phyloP scores from a whole-genome alignment of 2,329 filamentous ascomycete species.

The Arthrobotrys pseudoclavata region DNA sequence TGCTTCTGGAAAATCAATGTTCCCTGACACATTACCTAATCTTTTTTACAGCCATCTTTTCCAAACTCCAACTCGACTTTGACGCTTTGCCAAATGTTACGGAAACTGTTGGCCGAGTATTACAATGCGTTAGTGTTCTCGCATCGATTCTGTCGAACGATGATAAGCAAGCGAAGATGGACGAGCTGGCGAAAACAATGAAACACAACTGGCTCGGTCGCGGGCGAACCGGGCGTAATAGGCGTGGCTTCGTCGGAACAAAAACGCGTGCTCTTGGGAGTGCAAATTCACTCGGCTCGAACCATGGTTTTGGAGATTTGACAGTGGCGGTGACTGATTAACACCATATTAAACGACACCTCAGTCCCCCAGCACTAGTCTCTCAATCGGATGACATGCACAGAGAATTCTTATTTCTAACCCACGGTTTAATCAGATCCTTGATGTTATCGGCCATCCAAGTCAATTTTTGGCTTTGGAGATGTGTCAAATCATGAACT shows the following conservation, averaged over 20 bases:
- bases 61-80: conserved; percentile 79
- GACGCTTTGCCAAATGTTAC: conserved; percentile 77
- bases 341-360: neutral
- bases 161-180: conserved; percentile 81
- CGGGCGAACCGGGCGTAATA: conserved; percentile 87
- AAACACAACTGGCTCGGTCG: conserved; percentile 98
- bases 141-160: conserved; percentile 81
- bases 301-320: conserved; percentile 53
- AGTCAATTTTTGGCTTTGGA: neutral
- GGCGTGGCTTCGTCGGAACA: conserved; percentile 87
- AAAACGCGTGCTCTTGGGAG: conserved; percentile 63
- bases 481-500: neutral
- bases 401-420: neutral
- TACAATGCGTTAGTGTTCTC: conserved; percentile 94
- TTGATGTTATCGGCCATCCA: too few species aligned
- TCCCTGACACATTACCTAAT: neutral
- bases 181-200: conserved; percentile 84
- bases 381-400: neutral
- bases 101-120: conserved; percentile 92
- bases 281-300: conserved; percentile 49
- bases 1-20: neutral
- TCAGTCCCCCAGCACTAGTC: neutral
- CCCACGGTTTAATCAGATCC: too few species aligned
- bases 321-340: conserved; percentile 47
- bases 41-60: conserved; percentile 66